phyloP scores from a whole-genome alignment of 2,329 filamentous ascomycete species.

The Ophiocordyceps robertsii region DNA sequence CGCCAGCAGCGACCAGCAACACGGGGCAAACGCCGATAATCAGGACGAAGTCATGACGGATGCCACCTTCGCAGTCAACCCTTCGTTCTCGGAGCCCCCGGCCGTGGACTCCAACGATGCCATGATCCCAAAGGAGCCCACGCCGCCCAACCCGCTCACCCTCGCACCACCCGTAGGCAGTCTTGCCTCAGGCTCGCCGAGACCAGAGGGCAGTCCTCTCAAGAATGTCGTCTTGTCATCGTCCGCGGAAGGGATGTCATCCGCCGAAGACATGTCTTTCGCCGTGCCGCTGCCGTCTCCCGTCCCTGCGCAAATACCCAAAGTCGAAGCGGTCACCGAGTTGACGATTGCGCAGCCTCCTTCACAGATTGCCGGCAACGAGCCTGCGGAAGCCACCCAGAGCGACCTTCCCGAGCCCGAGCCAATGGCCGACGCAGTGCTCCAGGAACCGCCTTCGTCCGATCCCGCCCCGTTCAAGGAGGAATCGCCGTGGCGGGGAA shows the following conservation, averaged over 20 bases:
- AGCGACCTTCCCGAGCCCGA: conserved; percentile 10
- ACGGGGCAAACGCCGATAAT: conserved; percentile 24
- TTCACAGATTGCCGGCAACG: conserved; percentile 16
- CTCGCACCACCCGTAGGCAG: conserved; percentile 16
- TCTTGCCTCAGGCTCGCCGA: conserved; percentile 16
- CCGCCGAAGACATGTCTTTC: too few relatives aligned
- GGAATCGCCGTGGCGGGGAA: neutral
- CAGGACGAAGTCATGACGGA: conserved; percentile 26
- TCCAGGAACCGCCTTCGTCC: neutral
- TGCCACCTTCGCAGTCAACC: conserved; percentile 13
- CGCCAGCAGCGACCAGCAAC: conserved; percentile 16
- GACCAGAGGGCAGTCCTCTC: conserved; percentile 35
- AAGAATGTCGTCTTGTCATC: conserved; percentile 37
- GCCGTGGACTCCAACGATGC: conserved; percentile 15
- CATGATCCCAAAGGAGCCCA: conserved; percentile 9
- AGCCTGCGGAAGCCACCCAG: conserved; percentile 12
- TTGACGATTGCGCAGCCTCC: conserved; percentile 17
- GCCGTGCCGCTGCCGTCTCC: conserved; percentile 2
- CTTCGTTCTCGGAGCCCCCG: conserved; percentile 6
- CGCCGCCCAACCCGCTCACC: conserved; percentile 15
- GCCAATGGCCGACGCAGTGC: neutral
- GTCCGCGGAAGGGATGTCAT: conserved; percentile 21
- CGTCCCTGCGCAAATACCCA: neutral
- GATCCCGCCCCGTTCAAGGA: neutral
- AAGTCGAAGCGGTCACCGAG: conserved; percentile 5